Base-by-base conservation (phyloP, 805 yeast species). In the Yamadazyma scolyti region DNA sequence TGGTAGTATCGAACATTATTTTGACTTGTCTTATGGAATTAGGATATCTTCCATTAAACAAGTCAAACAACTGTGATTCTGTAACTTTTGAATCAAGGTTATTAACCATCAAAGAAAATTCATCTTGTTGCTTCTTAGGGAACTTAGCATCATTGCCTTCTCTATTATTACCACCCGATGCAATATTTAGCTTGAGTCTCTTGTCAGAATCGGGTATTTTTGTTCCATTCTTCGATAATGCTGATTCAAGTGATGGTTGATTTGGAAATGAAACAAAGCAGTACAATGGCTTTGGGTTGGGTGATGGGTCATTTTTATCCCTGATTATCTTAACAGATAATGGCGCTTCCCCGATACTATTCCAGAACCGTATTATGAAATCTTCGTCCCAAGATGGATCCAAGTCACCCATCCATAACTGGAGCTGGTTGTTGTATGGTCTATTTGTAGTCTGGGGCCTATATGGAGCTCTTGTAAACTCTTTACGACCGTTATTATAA, bases 331-430 rank as follows among this genome's bases (percentile, higher is more conserved):
- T 86, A 30, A 87, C 77, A 11, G 58, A 37, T 44, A 58, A 33
- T 48, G 79, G 57, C 63, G 65, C 64, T 41, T 81, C 85, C n/a
- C 93, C 87, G 9, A 80, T 58, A 15, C 69, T 47, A 4, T 69
- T 53, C 96, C 96, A 88, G 27, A 88, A 72, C 36, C 74, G 73
- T 28, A 67, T 68, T 31, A 89, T 71, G 9, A 73, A 62, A 23
- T 61, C 54, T 51, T 88, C 96, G 38, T 82, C 85, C 88, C 95
- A 84, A 52, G 73, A 65, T 7, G 84, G 84, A 44, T 87, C 96
- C 26, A 88, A 60, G 47, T 86, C 96, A 14, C 96, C 97, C 95
- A 88, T 89, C 82, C 89, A 83, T 29, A 83, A 50, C 42, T 74
- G 79, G 23, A 58, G 59, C 15, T 5, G 23, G n/a, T 14, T n/a